phyloP scores from a whole-genome alignment of 1,284 basidiomycete species.

The Puccinia coronata region DNA sequence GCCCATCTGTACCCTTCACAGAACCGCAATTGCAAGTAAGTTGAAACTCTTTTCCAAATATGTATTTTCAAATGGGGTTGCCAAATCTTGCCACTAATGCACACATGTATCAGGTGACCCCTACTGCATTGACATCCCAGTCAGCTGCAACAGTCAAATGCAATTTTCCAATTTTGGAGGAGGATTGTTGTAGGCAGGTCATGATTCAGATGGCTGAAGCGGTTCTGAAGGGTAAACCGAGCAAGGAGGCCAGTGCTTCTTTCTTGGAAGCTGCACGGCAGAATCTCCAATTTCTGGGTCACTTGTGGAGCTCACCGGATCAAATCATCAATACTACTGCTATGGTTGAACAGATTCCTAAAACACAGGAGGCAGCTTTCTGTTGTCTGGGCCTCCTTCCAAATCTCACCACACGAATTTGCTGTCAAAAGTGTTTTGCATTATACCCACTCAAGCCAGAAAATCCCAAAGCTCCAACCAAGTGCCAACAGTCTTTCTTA shows the following conservation, averaged over 20 bases:
- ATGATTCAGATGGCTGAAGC: no score
- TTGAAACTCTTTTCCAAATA: background rate
- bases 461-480: no score
- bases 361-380: no score
- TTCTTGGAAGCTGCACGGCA: no score
- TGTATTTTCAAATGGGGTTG: background rate
- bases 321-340: background rate
- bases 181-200: conserved; percentile 8
- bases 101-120: background rate
- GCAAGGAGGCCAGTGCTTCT: background rate
- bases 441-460: no score
- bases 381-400: no score
- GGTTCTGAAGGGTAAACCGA: no score
- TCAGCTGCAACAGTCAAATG: background rate
- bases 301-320: background rate
- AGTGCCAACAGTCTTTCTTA: no score
- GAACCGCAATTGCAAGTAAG: background rate
- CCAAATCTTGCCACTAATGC: background rate
- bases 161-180: background rate
- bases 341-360: no score
- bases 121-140: background rate
- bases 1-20: background rate
- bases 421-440: no score
- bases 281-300: no score
- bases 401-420: no score